Evolutionary conservation across 73 alveolate genomes (phyloP), one percentile per base, ranked within the genome.

Genomic region (Paramecium biaurelia): DNA sequence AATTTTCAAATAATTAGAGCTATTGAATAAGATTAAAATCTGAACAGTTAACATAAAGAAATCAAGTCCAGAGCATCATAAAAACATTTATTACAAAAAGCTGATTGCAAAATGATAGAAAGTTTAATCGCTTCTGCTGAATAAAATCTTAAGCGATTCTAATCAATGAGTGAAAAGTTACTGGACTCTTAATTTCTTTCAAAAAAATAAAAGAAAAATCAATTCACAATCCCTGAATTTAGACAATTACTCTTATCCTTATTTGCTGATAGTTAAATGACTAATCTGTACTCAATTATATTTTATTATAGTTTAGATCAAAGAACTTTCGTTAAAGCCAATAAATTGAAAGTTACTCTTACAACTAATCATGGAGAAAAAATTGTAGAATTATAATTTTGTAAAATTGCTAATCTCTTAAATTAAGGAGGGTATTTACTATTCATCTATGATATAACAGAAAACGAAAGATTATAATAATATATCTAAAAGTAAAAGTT

Each of bases 401-500:
- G 59, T 35, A 72, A 72, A 72, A 72, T 72, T 34, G 32, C 32
- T 5, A 38, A 30, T n/a, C 32, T 34, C 58, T 15, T 21, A 8
- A 72, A 72, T 35, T 6, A 72, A 35, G 18, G 37, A 32, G 86
- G 86, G 6, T 79, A 79, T 79, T 24, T 79, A 23, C 35, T 79
- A 9, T 79, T 11, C 7, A 79, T 79, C 15, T 38, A 23, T 45
- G 74, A 79, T 79, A 34, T 43, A 2, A 79, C 90, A 24, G 90
- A 79, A 43, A 45, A 41, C n/a, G 90, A 79, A 47, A 41, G 56
- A 41, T 45, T 79, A 34, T 45, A 79, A 47, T 9, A 38, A 23
- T 79, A 24, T 42, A 79, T 79, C 6, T 24, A 79, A 79, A 43
- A 79, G 47, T 79, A 79, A 15, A 21, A 79, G 45, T 79, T 79